Evolutionary conservation across 129 eudicot species (phyloP), one percentile per base, ranked within the genome.

Genomic region (Solidago caesia): DNA sequence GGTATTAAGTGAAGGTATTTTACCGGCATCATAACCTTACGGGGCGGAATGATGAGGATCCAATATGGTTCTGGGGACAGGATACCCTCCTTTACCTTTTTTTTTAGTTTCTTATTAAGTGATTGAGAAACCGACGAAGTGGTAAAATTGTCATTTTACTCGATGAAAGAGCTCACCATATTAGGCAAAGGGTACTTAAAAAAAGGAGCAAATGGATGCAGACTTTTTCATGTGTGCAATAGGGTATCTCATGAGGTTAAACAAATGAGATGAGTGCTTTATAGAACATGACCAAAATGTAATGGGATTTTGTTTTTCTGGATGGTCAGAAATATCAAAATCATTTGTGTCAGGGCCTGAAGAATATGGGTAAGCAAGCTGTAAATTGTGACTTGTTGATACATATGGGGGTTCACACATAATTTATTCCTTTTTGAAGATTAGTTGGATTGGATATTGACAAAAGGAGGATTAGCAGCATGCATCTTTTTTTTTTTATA

Each of bases 341-440:
- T 65, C 60, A 65, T 15, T 52, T 55, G 7, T 79, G 78, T 64
- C 78, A 79, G 44, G 74, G 16, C 15, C 16, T 44, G 52, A 65
- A 58, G 78, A 73, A 58, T 72, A 72, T 79, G 62, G 72, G 39
- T 46, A 72, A 56, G 69, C 74, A 72, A 72, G 83, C 83, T 72
- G 79, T 63, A 66, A 72, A 71, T 73, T 73, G 64, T 66, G 69
- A 79, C 74, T 66, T 79, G 29, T 72, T 60, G 60, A 63, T 65
- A 65, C 63, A 67, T 0, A 64, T 29, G 26, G 78, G 83, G 45
- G 39, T 33, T 57, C 79, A 52, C 61, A 72, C 77, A 64, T 65
- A 43, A 79, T 26, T 71, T 71, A 72, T 64, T 79, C 73, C 41
- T 44, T 77, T 77, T 48, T 77, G 49, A 47, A 43, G 72, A 71